A percentile compares a stretch with the other conserved stretches of the same genome.
These are phyloP conservation scores for Amauroascus verrucosus DNA, from an alignment of 2,329 filamentous ascomycete genomes.

Conservation along the genomic window DNA sequence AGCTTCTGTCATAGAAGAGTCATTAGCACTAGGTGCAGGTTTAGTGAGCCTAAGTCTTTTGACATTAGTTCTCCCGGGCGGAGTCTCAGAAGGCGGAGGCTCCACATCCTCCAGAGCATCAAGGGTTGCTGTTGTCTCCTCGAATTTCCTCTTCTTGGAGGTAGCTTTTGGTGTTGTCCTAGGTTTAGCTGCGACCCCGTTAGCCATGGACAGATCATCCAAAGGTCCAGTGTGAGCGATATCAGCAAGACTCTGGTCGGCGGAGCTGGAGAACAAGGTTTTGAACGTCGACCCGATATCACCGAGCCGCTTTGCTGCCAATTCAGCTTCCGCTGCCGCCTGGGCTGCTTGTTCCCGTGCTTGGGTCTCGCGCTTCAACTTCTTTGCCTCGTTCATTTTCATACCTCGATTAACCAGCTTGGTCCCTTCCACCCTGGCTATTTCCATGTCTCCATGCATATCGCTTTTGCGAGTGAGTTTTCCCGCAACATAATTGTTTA, in stretches of 20 bases:
- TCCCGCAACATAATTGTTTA: slow-evolving; percentile 30
- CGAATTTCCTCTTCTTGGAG: slow-evolving; percentile 46
- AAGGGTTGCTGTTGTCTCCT: slow-evolving; percentile 35
- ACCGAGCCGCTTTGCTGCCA: slow-evolving; percentile 30
- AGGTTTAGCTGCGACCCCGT: slow-evolving; percentile 19
- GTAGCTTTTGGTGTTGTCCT: slow-evolving; percentile 22
- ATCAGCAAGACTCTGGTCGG: slow-evolving; percentile 18
- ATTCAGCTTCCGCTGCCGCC: slow-evolving; percentile 30
- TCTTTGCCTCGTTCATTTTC: slow-evolving; percentile 53
- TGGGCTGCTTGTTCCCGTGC: slow-evolving; percentile 40
- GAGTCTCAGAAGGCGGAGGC: slow-evolving; percentile 19
- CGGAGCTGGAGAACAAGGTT: slow-evolving; percentile 25
- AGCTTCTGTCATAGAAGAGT: slow-evolving; percentile 16
- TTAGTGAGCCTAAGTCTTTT: slow-evolving; percentile 34
- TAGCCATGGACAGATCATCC: slow-evolving; percentile 20
- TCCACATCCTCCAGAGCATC: slow-evolving; percentile 19
- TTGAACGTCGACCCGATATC: slow-evolving; percentile 32
- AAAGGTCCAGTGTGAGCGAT: slow-evolving; percentile 19
- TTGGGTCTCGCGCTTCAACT: slow-evolving; percentile 47
- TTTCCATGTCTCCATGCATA: slow-evolving; percentile 25
- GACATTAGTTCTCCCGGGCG: slow-evolving; percentile 20
- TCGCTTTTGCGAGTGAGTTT: slow-evolving; percentile 35
- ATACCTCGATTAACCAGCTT: slow-evolving; percentile 49
- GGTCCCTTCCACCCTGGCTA: slow-evolving; percentile 34
- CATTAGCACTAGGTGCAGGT: slow-evolving; percentile 17